phyloP scores from a whole-genome alignment of 768 basidiomycete genomes.

The Boletus rex-veris region DNA sequence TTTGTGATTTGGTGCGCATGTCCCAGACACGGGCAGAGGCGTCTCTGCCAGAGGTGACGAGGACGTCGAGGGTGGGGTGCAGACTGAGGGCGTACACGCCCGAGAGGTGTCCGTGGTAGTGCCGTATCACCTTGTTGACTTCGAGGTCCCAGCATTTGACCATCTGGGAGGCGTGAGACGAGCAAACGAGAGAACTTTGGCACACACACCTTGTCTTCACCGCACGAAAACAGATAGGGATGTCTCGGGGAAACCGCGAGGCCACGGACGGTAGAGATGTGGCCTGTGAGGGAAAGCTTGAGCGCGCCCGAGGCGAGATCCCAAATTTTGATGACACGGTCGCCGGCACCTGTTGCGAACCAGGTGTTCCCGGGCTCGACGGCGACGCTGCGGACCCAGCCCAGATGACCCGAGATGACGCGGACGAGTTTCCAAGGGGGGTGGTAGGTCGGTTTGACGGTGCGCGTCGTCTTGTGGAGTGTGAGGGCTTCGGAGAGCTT shows the following conservation, averaged over 20 bases:
- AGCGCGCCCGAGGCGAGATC: constrained; percentile 96
- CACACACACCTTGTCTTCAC: constrained; percentile 86
- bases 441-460: constrained; percentile 94
- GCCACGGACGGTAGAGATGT: constrained; percentile 95
- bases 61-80: constrained; percentile 93
- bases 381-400: constrained; percentile 95
- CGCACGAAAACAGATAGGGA: constrained; percentile 96
- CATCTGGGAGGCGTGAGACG: constrained; percentile 57
- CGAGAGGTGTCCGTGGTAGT: constrained; percentile 97
- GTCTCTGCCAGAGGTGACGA: constrained; percentile 94
- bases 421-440: constrained; percentile 94
- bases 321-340: constrained; percentile 99
- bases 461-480: constrained; percentile 89
- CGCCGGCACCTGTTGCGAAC: constrained; percentile 98
- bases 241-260: constrained; percentile 89
- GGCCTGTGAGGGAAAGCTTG: constrained; percentile 94
- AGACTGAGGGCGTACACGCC: constrained; percentile 93
- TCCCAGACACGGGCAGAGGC: constrained; percentile 99
- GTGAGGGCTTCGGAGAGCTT: constrained; percentile 86
- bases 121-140: constrained; percentile 97
- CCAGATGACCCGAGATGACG: constrained; percentile 96
- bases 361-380: constrained; percentile 98
- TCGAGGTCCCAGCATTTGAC: constrained; percentile 99
- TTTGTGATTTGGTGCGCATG: constrained; percentile 96
- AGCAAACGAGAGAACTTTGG: background rate